These are phyloP conservation scores for Cajanus cajan DNA, from an alignment of 306 rosid species.

Conservation along the genomic window DNA sequence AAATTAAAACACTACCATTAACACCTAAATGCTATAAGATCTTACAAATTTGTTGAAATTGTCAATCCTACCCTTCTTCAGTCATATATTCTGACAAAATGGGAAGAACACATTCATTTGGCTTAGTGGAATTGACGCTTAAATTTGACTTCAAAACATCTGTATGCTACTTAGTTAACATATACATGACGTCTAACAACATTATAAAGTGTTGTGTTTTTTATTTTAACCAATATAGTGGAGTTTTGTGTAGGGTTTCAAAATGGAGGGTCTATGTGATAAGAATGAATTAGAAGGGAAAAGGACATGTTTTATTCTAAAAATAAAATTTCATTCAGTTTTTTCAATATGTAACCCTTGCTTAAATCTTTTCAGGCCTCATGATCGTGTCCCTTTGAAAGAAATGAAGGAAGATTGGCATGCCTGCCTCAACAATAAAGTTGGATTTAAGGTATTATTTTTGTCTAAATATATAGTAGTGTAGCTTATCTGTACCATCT, in stretches of 20 bases:
- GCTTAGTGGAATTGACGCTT: not conserved
- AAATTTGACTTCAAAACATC: not conserved
- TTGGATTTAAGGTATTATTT: constrained; percentile 88
- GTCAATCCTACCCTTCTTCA: constrained; percentile 28
- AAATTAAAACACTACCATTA: not conserved
- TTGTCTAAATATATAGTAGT: not conserved
- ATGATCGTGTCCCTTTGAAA: constrained; percentile 87
- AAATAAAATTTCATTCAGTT: not conserved
- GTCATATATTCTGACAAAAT: constrained; percentile 16
- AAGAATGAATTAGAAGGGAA: not conserved
- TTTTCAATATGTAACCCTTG: constrained; percentile 16
- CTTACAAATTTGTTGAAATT: not conserved
- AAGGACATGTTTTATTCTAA: not conserved
- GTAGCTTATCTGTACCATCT: constrained; percentile 13
- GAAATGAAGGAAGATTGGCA: constrained; percentile 97
- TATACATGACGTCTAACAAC: not conserved
- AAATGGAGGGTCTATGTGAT: not conserved
- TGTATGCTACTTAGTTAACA: not conserved
- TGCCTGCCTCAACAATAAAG: constrained; percentile 83
- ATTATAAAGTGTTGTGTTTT: not conserved
- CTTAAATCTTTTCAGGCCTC: constrained; percentile 69
- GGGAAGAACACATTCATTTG: constrained; percentile 17
- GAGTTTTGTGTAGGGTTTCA: not conserved
- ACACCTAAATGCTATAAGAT: constrained; percentile 4
- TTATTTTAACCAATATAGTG: not conserved